These are phyloP conservation scores for Apiotrichum mycotoxinovorans DNA, from an alignment of 1,284 basidiomycete genomes.

Conservation along the genomic window DNA sequence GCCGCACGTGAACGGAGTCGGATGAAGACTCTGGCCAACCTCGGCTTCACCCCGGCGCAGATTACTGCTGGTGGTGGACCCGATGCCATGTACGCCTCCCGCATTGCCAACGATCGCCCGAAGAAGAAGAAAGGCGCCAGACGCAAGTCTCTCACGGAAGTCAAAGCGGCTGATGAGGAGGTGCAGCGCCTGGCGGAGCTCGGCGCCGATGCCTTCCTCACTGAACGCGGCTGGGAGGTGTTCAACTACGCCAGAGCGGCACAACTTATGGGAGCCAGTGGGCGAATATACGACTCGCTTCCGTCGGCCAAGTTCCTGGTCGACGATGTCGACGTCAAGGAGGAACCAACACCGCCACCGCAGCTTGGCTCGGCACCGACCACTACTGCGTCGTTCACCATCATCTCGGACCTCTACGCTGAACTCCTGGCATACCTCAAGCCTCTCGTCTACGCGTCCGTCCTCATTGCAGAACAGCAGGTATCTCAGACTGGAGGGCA, in stretches of 20 bases:
- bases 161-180: background rate
- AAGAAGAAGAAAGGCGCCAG: background rate
- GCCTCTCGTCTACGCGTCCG: conserved; percentile 18
- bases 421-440: conserved; percentile 21
- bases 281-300: background rate
- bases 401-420: conserved; percentile 19
- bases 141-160: conserved; percentile 1
- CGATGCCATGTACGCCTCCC: conserved; percentile 20
- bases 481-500: background rate
- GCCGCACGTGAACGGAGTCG: conserved; percentile 27
- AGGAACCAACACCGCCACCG: background rate
- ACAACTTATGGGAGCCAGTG: background rate
- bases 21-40: conserved; percentile 19
- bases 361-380: background rate
- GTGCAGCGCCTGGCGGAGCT: background rate
- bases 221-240: conserved; percentile 20
- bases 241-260: conserved; percentile 22
- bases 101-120: background rate
- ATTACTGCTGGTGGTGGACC: conserved; percentile 30
- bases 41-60: conserved; percentile 26
- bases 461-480: conserved; percentile 23
- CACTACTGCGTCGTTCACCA: conserved; percentile 12
- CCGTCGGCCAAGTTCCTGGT: background rate
- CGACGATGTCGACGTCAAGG: background rate
- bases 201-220: background rate